Evolutionary conservation across 2,329 filamentous ascomycete species (phyloP).

Genomic region (Fusarium poae): DNA sequence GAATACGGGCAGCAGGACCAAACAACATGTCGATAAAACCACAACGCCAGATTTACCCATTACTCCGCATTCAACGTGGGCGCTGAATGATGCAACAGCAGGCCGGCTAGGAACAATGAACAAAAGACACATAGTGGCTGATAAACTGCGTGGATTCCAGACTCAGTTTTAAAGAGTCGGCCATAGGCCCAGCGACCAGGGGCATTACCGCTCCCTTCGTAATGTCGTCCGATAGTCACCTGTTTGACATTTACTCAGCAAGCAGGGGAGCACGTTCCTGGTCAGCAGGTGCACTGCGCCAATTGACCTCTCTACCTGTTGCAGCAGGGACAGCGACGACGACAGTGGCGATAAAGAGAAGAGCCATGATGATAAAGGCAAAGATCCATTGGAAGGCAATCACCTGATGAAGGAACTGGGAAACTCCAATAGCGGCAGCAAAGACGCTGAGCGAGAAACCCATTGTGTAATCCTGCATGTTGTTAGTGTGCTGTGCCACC

Average conservation of each 20-base stretch:
- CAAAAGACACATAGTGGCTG: constrained; percentile 15
- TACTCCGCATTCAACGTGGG: constrained; percentile 31
- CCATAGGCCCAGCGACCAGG: constrained; percentile 1
- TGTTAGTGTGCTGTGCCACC: constrained; percentile 26
- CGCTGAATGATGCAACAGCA: constrained; percentile 26
- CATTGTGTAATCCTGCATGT: constrained; percentile 74
- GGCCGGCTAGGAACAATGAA: constrained; percentile 18
- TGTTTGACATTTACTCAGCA: constrained; percentile 55
- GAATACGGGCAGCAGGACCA: constrained; percentile 11
- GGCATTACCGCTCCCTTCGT: neutral
- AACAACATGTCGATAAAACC: constrained; percentile 16
- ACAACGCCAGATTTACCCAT: constrained; percentile 35
- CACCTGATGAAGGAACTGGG: constrained; percentile 79
- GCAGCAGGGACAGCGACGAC: constrained; percentile 74
- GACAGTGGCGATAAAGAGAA: constrained; percentile 78
- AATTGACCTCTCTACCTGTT: constrained; percentile 68
- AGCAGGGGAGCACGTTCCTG: constrained; percentile 73
- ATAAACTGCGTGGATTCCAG: constrained; percentile 3
- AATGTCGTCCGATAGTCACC: neutral
- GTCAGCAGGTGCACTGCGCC: constrained; percentile 60
- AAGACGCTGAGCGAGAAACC: constrained; percentile 83
- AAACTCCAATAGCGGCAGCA: constrained; percentile 79
- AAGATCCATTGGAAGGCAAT: constrained; percentile 94
- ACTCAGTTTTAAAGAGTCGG: neutral
- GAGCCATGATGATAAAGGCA: constrained; percentile 83